Conservation (phyloP, 768 basidiomycete genomes). For the Collybia mongolica region DNA sequence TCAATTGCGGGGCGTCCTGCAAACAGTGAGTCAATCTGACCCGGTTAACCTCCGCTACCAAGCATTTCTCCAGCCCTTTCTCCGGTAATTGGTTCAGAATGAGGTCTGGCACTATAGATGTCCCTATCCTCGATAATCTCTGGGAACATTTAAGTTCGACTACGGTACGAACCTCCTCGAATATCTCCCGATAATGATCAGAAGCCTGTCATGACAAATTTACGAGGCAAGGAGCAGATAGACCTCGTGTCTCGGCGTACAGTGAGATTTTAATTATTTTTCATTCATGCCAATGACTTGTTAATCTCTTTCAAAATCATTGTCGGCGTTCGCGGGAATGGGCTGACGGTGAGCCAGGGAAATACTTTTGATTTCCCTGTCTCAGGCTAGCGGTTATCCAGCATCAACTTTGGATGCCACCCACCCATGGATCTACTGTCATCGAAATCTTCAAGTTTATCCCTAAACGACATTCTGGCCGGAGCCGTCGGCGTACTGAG, state of each 20-base stretch:
- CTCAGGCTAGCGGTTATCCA: neutral
- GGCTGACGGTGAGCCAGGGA: slow-evolving; percentile 46
- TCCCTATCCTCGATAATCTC: slow-evolving; percentile 24
- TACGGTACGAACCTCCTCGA: slow-evolving; percentile 29
- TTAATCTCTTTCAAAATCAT: slow-evolving; percentile 36
- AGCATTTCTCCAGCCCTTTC: slow-evolving; percentile 18
- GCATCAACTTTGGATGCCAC: slow-evolving; percentile 71
- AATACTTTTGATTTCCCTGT: neutral
- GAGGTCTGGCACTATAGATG: slow-evolving; percentile 30
- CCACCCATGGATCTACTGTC: slow-evolving; percentile 57
- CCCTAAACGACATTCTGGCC: slow-evolving; percentile 40
- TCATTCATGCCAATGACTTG: neutral
- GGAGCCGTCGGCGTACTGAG: neutral
- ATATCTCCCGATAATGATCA: slow-evolving; percentile 8
- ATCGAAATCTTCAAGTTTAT: slow-evolving; percentile 74
- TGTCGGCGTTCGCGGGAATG: slow-evolving; percentile 72
- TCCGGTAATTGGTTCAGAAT: slow-evolving; percentile 33
- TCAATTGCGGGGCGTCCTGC: slow-evolving; percentile 66
- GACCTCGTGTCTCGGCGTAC: slow-evolving; percentile 58
- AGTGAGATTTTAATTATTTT: slow-evolving; percentile 29
- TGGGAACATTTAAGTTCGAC: slow-evolving; percentile 35
- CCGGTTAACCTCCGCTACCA: neutral
- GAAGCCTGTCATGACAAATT: slow-evolving; percentile 51
- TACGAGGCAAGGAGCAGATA: slow-evolving; percentile 66
- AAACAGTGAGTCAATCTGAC: slow-evolving; percentile 24